Percentiles rank a stretch among this genome's conserved stretches.
Evolutionary conservation across 805 yeast species (phyloP).

Genomic region (Huiozyma naganishii): DNA sequence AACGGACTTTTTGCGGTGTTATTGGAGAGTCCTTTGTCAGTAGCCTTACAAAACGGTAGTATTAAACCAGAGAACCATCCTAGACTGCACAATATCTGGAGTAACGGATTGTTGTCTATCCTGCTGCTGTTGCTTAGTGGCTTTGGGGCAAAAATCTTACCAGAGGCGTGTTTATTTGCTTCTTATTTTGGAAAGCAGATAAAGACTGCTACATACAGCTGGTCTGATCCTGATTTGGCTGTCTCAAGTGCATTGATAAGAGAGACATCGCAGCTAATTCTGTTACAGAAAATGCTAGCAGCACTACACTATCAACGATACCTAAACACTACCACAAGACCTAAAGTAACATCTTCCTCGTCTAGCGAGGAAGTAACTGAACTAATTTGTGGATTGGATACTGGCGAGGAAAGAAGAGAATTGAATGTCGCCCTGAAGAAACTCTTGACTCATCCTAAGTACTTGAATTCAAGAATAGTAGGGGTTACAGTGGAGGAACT

Average conservation of each 20-base stretch:
- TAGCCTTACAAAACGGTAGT: constrained; percentile 54
- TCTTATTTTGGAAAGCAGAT: constrained; percentile 58
- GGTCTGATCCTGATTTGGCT: constrained; percentile 39
- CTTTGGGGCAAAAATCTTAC: constrained; percentile 51
- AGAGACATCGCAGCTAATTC: constrained; percentile 59
- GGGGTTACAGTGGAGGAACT: constrained; percentile 60
- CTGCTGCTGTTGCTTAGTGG: constrained; percentile 47
- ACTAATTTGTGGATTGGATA: constrained; percentile 51
- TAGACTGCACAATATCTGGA: constrained; percentile 69
- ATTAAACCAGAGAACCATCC: constrained; percentile 42
- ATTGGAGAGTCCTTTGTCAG: constrained; percentile 64
- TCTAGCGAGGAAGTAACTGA: constrained; percentile 13
- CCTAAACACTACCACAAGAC: constrained; percentile 19
- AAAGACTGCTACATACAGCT: constrained; percentile 47
- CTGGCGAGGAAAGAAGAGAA: constrained; percentile 45
- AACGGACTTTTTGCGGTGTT: constrained; percentile 58
- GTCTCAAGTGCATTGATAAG: constrained; percentile 44
- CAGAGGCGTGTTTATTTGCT: constrained; percentile 56
- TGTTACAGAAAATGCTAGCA: constrained; percentile 49
- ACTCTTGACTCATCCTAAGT: constrained; percentile 78
- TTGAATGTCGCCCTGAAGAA: constrained; percentile 55
- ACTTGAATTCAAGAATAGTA: constrained; percentile 54
- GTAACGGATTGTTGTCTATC: constrained; percentile 68
- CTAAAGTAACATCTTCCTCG: constrained; percentile 11
- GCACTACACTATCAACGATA: constrained; percentile 43